Evolutionary conservation across 208 protist species (phyloP), one percentile per base, ranked within the genome.

Genomic region (Crithidia expoeki): DNA sequence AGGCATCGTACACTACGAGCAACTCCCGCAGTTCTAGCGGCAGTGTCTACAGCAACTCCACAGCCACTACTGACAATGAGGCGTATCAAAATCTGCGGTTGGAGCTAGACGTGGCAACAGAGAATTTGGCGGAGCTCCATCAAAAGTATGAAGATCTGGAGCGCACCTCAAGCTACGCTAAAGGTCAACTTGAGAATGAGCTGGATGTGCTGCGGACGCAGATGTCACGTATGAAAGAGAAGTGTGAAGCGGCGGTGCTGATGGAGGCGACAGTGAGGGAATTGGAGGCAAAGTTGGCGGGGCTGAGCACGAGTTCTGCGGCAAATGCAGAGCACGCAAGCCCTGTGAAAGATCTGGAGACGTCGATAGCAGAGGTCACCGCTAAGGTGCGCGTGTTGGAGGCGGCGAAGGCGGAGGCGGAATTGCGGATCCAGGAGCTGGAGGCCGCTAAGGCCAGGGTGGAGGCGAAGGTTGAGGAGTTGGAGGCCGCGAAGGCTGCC

Each of bases 1-100:
- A 76, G 49, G 49, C 71, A 0, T 78, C 77, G 30, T 82, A 74
- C 77, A 75, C 46, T 14, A 74, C 70, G 17, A 81, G 38, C 59
- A 57, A 68, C 51, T 65, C 79, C 17, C 52, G 56, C 73, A 66
- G 61, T 30, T 60, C 68, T 53, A 67, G 63, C 46, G 50, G 71
- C 36, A 79, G 75, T 49, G 68, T 66, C 14, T 63, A 68, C 53
- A 76, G 57, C 55, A 76, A 56, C 42, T 65, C 63, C 36, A 63
- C 71, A 28, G 52, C 66, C 12, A 70, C 55, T 30, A 77, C 74
- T 0, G 81, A 81, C 36, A 70, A 76, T 44, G 81, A 76, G 57
- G 68, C 38, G 9, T 79, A 77, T 36, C 63, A 76, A 16, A 65
- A 63, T 17, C 51, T 79, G 42, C 53, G 65, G 0, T 38, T 84